Base-by-base conservation (phyloP, 2,329 filamentous ascomycete genomes). In the Sporothrix globosa region DNA sequence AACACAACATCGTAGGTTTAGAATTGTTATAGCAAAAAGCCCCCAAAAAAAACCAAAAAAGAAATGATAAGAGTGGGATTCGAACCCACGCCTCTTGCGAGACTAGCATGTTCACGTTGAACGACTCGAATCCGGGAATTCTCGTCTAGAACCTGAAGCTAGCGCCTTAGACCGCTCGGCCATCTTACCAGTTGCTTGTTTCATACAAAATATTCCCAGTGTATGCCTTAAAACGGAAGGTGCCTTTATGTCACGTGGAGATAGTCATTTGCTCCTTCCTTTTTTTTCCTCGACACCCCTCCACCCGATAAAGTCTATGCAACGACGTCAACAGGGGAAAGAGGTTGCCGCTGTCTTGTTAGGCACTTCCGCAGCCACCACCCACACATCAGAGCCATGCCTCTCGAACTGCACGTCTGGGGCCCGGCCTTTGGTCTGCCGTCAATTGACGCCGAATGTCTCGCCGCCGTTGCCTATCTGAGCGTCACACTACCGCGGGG, bases 361-460 rank as follows among this genome's bases (percentile, higher is more conserved):
- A 46, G n/a, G 21, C 34, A 17, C 58, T 19, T 21, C 24, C 21
- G 34, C 34, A 9, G n/a, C 11, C n/a, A 39, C 19, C 60, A 30
- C 14, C n/a, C 24, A 30, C 30, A 52, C 39, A 11, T 24, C 39
- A 9, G 2, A 44, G 3, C 66, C 68, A 82, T 80, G 79, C 76
- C 88, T 73, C 81, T 93, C 65, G 88, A 95, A 81, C 87, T 99
- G 72, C 91, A 97, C 81, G 87, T 97, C 77, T 97, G 94, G 91
- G 94, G 94, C 66, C 90, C 93, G 69, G 94, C 92, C 53, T 97
- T 97, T 79, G 90, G 89, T 53, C 87, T 97, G 58, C 90, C 95
- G 17, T 98, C 96, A 56, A 91, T 98, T 76, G 94, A 98, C 77
- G 85, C 95, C 60, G 92, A 97, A 83, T 98, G 94, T 78, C 87